phyloP scores from a whole-genome alignment of 2,329 filamentous ascomycete genomes.

The Fusarium oligoseptatum region DNA sequence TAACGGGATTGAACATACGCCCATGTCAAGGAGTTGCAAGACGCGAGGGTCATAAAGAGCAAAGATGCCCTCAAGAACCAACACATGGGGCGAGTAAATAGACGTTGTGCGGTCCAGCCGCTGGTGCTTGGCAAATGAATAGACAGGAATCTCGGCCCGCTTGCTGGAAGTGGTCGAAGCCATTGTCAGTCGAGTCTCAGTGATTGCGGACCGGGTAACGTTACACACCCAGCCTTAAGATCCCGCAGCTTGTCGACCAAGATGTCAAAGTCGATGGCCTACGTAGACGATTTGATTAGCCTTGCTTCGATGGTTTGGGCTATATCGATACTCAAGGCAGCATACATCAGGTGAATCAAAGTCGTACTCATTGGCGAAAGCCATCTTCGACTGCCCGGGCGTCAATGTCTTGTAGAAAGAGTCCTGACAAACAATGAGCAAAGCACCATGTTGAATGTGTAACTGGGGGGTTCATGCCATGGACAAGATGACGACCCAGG shows the following conservation, averaged over 20 bases:
- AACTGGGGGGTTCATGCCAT: slow-evolving; percentile 73
- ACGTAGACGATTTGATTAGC: slow-evolving; percentile 8
- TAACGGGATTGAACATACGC: slow-evolving; percentile 62
- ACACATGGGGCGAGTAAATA: slow-evolving; percentile 95
- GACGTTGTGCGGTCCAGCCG: slow-evolving; percentile 83
- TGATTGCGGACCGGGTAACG: not conserved
- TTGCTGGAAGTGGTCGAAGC: slow-evolving; percentile 65
- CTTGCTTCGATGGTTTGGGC: not conserved
- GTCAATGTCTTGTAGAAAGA: slow-evolving; percentile 96
- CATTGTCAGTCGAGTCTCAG: slow-evolving; percentile 23
- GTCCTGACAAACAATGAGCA: slow-evolving; percentile 71
- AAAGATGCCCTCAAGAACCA: slow-evolving; percentile 96
- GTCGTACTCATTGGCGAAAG: slow-evolving; percentile 93
- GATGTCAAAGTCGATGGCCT: slow-evolving; percentile 93
- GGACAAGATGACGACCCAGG: slow-evolving; percentile 97
- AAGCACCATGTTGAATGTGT: not conserved
- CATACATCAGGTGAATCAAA: slow-evolving; percentile 88
- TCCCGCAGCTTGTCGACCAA: slow-evolving; percentile 84
- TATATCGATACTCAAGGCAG: not conserved
- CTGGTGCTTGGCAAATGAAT: slow-evolving; percentile 94
- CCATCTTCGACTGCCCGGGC: slow-evolving; percentile 80
- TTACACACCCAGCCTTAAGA: slow-evolving; percentile 87
- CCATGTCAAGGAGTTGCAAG: slow-evolving; percentile 89
- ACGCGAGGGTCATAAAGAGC: slow-evolving; percentile 91
- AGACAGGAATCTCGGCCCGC: slow-evolving; percentile 91